Percentiles rank a stretch among this genome's conserved stretches.
Evolutionary conservation across 306 rosid species (phyloP).

Genomic region (Comarum palustre): DNA sequence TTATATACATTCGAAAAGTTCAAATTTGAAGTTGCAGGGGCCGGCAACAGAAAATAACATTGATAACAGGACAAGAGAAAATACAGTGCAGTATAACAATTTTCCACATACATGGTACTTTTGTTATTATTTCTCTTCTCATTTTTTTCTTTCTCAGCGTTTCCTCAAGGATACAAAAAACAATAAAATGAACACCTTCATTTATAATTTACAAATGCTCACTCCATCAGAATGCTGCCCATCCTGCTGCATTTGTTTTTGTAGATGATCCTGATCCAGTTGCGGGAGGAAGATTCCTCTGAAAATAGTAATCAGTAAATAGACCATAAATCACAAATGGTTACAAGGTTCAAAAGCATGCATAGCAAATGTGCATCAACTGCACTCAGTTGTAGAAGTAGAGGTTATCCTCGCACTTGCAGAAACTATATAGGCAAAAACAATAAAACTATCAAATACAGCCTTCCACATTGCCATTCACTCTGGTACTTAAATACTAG

Average conservation of each 20-base stretch:
- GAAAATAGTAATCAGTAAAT: conserved; percentile 21
- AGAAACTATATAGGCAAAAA: no score
- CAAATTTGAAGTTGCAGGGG: not conserved
- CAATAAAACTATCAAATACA: not conserved
- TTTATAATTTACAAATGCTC: conserved; percentile 38
- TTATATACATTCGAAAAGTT: not conserved
- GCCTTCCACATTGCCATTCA: not conserved
- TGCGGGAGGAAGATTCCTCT: conserved; percentile 76
- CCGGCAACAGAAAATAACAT: conserved; percentile 18
- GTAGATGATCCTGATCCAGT: conserved; percentile 59
- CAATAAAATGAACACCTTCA: conserved; percentile 41
- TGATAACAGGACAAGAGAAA: conserved; percentile 16
- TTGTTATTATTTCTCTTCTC: conserved; percentile 39
- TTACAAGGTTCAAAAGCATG: no score
- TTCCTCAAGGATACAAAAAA: conserved; percentile 24
- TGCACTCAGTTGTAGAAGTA: not conserved
- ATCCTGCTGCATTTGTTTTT: conserved; percentile 71
- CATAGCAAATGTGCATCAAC: not conserved
- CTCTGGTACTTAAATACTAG: not conserved
- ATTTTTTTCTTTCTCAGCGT: conserved; percentile 26
- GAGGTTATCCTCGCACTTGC: no score
- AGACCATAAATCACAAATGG: not conserved
- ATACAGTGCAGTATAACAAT: conserved; percentile 42
- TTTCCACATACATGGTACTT: conserved; percentile 36
- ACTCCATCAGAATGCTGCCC: conserved; percentile 93